A percentile compares a stretch with the other conserved stretches of the same genome.
These are phyloP conservation scores for Cercospora brassicicola DNA, from an alignment of 2,329 filamentous ascomycete genomes.

Conservation along the genomic window DNA sequence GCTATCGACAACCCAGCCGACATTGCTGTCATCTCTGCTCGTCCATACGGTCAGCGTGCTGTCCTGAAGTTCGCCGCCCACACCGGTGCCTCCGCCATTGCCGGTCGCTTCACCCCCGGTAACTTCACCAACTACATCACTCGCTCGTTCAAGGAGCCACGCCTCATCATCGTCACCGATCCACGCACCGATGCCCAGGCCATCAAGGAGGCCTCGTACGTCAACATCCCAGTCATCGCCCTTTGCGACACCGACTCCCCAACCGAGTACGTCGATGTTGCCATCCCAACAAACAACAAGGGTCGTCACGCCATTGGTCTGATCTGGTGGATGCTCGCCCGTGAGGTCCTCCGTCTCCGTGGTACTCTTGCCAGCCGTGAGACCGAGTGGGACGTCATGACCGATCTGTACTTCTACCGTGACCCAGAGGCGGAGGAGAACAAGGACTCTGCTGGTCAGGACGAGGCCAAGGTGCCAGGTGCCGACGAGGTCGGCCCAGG, in stretches of 20 bases:
- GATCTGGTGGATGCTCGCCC: slow-evolving; percentile 99
- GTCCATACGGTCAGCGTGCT: slow-evolving; percentile 98
- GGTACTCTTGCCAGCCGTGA: slow-evolving; percentile 95
- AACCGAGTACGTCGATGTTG: slow-evolving; percentile 99
- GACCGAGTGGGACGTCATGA: slow-evolving; percentile 98
- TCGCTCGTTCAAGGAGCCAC: slow-evolving; percentile 99
- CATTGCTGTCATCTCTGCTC: slow-evolving; percentile 98
- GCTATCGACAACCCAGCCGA: slow-evolving; percentile 99
- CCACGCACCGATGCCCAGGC: slow-evolving; percentile 99
- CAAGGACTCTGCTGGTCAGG: slow-evolving; percentile 79
- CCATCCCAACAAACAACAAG: slow-evolving; percentile 99
- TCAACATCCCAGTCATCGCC: slow-evolving; percentile 99
- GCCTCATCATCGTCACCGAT: slow-evolving; percentile 98
- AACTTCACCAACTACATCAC: slow-evolving; percentile 99
- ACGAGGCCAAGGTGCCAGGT: slow-evolving; percentile 81
- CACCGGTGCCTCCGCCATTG: slow-evolving; percentile 96
- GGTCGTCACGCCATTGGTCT: slow-evolving; percentile 98
- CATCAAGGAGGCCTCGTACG: slow-evolving; percentile 99
- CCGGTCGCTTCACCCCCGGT: slow-evolving; percentile 99
- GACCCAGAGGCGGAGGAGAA: slow-evolving; percentile 99
- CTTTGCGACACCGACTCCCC: slow-evolving; percentile 99
- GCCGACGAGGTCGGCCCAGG: slow-evolving; percentile 80
- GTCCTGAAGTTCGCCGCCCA: slow-evolving; percentile 99
- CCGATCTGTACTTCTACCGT: slow-evolving; percentile 99
- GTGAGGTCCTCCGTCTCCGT: slow-evolving; percentile 98